These are phyloP conservation scores for Sphagnum contortum DNA, from an alignment of 225 moss, liverwort and hornwort genomes.

Conservation along the genomic window DNA sequence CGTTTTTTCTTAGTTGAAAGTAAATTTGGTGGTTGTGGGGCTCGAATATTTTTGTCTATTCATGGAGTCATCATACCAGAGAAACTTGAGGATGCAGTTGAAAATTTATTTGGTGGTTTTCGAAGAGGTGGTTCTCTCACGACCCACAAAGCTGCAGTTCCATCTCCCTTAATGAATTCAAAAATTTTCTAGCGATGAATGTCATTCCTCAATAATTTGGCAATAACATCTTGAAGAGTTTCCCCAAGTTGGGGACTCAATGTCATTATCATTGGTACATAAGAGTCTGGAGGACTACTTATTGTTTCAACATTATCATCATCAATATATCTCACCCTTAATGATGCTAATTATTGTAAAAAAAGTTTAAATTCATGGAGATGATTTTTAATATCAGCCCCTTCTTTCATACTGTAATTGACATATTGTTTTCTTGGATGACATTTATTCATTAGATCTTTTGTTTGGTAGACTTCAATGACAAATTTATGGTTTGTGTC, in stretches of 20 bases:
- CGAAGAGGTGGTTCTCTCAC: too few relatives aligned
- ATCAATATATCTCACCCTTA: neutral
- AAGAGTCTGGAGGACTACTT: neutral
- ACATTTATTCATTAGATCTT: neutral
- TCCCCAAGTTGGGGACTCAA: neutral
- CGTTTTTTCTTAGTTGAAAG: neutral
- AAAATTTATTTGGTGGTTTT: too few relatives aligned
- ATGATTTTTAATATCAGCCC: neutral
- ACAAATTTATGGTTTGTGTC: too few relatives aligned
- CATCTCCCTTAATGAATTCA: neutral
- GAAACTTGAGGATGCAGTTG: neutral
- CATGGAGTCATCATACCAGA: neutral
- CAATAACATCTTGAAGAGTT: neutral
- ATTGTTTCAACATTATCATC: too few relatives aligned
- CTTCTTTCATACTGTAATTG: neutral
- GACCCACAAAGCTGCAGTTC: neutral
- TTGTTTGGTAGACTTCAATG: neutral
- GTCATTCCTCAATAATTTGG: neutral
- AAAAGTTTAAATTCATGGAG: neutral
- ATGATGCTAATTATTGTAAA: neutral
- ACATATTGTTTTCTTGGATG: neutral
- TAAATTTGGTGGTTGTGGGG: neutral
- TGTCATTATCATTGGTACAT: neutral
- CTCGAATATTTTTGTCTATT: neutral
- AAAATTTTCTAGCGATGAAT: neutral